Evolutionary conservation across 495 filamentous ascomycete genomes (phyloP), one percentile per base, ranked within the genome.

Genomic region (Podospora pseudocomata): DNA sequence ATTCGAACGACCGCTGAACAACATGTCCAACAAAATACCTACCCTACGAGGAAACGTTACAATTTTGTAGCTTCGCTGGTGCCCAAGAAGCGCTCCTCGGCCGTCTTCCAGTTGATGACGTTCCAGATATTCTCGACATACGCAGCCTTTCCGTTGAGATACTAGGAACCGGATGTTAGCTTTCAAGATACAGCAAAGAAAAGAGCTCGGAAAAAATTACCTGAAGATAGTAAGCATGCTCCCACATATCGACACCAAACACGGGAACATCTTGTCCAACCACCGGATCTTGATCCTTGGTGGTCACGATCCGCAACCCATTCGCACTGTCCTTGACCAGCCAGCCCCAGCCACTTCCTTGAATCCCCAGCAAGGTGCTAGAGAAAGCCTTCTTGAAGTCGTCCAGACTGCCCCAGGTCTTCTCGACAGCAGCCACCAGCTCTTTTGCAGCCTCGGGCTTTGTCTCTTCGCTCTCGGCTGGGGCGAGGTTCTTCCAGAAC

Each of bases 61-160:
- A 67, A 57, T 62, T 72, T 71, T 9, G 73, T 74, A 54, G 77
- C 78, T 61, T 78, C 80, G 55, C 76, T 66, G 53, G 65, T 73
- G 34, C 76, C 80, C 13, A 67, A 59, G 76, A 94, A 95, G 66
- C 95, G 88, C 79, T 90, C 86, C 85, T 96, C 96, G 49, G 90
- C 95, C 54, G 90, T 85, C 86, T 94, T 95, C 95, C 95, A 99
- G 84, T 98, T 98, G 73, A 99, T 85, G 56, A 99, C 92, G 67
- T 97, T 92, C 96, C 96, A 99, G 75, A 99, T 90, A 64, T 93
- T 93, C 70, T 87, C 87, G 74, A 99, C 96, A 81, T 99, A 99
- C 72, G 96, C 93, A 23, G 92, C 95, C 85, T 99, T 99, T 73
- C 94, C 91, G 81, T 98, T 99, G 83, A 97, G 86, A 79, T 99